phyloP scores from a whole-genome alignment of 139 green algal genomes.

The Haematococcus sp. region DNA sequence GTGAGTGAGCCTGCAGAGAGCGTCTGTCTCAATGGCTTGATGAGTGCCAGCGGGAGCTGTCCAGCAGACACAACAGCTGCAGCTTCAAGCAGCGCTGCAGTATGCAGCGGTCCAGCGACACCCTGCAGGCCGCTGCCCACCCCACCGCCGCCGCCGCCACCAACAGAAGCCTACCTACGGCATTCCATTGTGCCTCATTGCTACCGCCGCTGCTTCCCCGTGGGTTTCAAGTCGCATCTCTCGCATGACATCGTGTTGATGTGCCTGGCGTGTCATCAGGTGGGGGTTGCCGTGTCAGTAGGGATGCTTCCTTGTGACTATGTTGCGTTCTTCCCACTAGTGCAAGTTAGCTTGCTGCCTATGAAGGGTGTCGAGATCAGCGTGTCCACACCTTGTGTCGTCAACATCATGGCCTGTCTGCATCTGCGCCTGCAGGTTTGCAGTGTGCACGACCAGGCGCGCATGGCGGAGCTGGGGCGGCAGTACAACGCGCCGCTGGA shows the following conservation, averaged over 20 bases:
- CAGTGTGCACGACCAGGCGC: constrained; percentile 26
- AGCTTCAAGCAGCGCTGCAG: no score
- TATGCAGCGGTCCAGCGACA: no score
- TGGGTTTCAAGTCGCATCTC: constrained; percentile 66
- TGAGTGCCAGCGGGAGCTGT: no score
- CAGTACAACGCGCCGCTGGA: constrained; percentile 24
- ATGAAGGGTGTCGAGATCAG: no score
- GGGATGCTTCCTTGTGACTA: background rate
- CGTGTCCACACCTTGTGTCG: background rate
- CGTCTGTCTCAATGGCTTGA: no score
- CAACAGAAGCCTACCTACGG: constrained; percentile 25
- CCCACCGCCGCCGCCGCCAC: background rate
- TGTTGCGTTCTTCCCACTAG: background rate
- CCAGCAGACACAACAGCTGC: no score
- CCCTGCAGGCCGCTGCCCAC: background rate
- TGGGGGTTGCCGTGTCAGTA: background rate
- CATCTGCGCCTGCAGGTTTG: constrained; percentile 10
- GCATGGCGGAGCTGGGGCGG: constrained; percentile 31
- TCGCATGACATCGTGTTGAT: constrained; percentile 77
- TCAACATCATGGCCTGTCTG: background rate
- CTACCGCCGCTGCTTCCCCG: constrained; percentile 67
- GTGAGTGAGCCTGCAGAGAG: no score
- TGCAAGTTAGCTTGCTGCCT: no score
- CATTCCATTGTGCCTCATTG: constrained; percentile 69
- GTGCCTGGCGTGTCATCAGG: constrained; percentile 56